Evolutionary conservation across 352 stramenopile species (phyloP).

Genomic region (Globisporangium sylvaticum): DNA sequence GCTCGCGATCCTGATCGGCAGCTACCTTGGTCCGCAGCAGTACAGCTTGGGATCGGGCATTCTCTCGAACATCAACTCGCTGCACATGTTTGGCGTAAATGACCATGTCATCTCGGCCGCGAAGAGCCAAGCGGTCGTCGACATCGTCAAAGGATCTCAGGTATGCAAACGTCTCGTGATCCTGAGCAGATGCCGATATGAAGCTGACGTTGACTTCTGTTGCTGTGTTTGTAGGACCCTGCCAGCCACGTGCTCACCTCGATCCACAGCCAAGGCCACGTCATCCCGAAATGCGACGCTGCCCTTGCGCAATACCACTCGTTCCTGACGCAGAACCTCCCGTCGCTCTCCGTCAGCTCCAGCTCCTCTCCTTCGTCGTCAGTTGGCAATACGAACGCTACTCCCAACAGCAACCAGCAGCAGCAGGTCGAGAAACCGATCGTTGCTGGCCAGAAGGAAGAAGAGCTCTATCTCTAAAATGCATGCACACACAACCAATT

Average conservation of each 20-base stretch:
- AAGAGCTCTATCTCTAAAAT: conserved; percentile 15
- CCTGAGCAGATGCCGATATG: background rate
- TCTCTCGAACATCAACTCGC: conserved; percentile 43
- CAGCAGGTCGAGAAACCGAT: conserved; percentile 2
- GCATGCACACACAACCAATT: no score
- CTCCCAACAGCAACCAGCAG: conserved; percentile 4
- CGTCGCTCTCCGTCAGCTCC: conserved; percentile 7
- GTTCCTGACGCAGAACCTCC: conserved; percentile 39
- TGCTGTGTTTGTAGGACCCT: background rate
- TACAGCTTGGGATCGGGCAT: conserved; percentile 54
- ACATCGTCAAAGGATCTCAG: conserved; percentile 55
- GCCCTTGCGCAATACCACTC: conserved; percentile 47
- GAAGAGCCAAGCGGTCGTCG: conserved; percentile 67
- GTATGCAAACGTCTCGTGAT: conserved; percentile 19
- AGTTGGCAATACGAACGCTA: conserved; percentile 9
- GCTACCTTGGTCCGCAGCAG: conserved; percentile 62
- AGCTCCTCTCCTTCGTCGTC: conserved; percentile 1
- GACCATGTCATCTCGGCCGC: conserved; percentile 73
- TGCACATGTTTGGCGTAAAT: conserved; percentile 78
- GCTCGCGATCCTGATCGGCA: conserved; percentile 68
- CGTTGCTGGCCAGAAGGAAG: conserved; percentile 2
- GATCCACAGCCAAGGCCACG: conserved; percentile 71
- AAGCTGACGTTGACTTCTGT: background rate
- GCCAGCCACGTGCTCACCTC: conserved; percentile 42
- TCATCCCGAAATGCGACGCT: conserved; percentile 70